Evolutionary conservation across 1,284 basidiomycete species (phyloP).

Genomic region (Pascua sp.): DNA sequence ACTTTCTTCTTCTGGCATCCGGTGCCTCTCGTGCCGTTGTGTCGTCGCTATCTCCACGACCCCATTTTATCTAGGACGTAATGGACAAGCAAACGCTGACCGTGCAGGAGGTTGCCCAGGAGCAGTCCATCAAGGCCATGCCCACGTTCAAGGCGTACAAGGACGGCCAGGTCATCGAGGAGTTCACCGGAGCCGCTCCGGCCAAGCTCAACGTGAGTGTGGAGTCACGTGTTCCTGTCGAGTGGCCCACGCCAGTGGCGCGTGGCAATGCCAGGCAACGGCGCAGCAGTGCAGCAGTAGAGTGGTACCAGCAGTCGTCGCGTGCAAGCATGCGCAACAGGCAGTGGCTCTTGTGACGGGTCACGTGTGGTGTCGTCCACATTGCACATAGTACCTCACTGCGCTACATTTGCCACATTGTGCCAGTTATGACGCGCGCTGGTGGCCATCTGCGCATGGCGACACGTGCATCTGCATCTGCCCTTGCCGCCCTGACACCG

Average conservation of each 20-base stretch:
- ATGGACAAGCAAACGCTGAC: constrained; percentile 1
- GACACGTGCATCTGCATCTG: too few relatives aligned
- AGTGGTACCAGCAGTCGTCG: background rate
- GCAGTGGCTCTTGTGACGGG: background rate
- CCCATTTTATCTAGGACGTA: background rate
- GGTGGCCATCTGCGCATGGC: too few relatives aligned
- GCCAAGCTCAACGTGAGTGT: constrained; percentile 53
- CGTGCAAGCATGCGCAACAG: background rate
- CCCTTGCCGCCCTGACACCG: background rate
- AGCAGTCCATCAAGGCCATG: constrained; percentile 73
- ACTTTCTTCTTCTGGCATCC: too few relatives aligned
- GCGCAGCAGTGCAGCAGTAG: background rate
- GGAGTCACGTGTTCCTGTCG: background rate
- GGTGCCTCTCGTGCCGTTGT: too few relatives aligned
- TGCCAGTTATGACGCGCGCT: too few relatives aligned
- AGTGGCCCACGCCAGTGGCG: background rate
- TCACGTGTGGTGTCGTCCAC: too few relatives aligned
- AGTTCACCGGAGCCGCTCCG: constrained; percentile 63
- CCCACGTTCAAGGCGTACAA: constrained; percentile 74
- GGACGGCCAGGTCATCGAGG: constrained; percentile 61
- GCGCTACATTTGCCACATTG: too few relatives aligned
- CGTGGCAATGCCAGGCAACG: too few relatives aligned
- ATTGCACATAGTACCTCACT: too few relatives aligned
- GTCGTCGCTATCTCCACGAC: background rate
- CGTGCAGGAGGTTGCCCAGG: constrained; percentile 54